Base-by-base conservation (phyloP, 2,329 filamentous ascomycete genomes). In the Proliferodiscus dingleyae region DNA sequence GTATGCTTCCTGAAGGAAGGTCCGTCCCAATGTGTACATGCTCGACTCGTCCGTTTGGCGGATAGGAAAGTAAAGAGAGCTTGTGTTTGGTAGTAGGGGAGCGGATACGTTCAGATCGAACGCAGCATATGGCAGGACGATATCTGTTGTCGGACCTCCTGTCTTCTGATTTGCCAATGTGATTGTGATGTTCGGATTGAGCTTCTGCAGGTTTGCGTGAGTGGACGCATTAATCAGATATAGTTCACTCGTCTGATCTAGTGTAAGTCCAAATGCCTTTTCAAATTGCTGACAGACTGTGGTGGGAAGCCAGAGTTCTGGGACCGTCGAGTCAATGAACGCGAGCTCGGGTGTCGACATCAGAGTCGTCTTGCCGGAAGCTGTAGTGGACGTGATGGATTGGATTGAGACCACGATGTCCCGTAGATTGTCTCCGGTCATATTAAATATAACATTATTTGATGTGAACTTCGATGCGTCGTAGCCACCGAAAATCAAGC, bases 401-500 rank as follows among this genome's bases (percentile, higher is more conserved):
- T 66, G 65, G 7, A 69, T 59, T 9, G 54, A 56, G 13, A 68
- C 65, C 1, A 69, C 66, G 1, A 70, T 52, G 45, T 70, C 67
- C 2, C 67, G 61, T 3, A 63, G 64, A 24, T 65, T 42, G 45
- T 70, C 68, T 5, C 55, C 63, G 2, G 65, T 63, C 65, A 70
- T 67, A 11, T 62, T 64, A 50, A 70, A 70, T 8, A 60, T 59
- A 3, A 63, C 62, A 6, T 59, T 45, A 51, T 68, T 69, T 16
- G 62, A 60, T 2, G 45, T 53, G 51, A 69, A 69, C n/a, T 64
- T 61, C 1, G 65, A 66, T 0, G 61, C 60, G 44, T 70, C 67
- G 46, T 69, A 69, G 2, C 68, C 68, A 8, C 63, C 65, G 37
- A 70, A 65, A n/a, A 69, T 66, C 19, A 70, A 49, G 29, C 67